Evolutionary conservation across 345 rosid genomes (phyloP).

Genomic region (Melaleuca quinquenervia): DNA sequence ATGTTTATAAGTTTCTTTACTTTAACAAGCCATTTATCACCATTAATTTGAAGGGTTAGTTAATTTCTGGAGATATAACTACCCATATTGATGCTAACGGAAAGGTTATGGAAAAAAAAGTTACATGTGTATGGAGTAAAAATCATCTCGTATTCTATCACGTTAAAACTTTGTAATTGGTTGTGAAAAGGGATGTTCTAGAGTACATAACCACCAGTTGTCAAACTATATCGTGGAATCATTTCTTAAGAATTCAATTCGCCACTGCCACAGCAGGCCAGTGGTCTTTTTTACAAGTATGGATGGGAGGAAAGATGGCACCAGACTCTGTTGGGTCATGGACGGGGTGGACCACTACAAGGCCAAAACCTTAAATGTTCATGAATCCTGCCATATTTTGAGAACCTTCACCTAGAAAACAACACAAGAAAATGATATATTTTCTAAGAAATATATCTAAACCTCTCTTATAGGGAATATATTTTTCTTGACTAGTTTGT

Average conservation of each 20-base stretch:
- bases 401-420: neutral
- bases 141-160: neutral
- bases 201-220: neutral
- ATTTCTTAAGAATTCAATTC: neutral
- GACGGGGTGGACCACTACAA: neutral
- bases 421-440: neutral
- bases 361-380: neutral
- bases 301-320: neutral
- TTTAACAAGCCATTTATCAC: neutral
- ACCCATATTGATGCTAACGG: neutral
- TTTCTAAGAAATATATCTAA: neutral
- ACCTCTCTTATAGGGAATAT: neutral
- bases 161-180: neutral
- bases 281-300: neutral
- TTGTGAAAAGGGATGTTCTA: neutral
- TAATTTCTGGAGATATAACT: neutral
- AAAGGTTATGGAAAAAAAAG: neutral
- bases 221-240: neutral
- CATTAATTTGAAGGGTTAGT: neutral
- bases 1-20: neutral
- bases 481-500: neutral
- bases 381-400: neutral
- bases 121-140: neutral
- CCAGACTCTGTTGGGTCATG: neutral
- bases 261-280: neutral